These are phyloP conservation scores for Russula sp. DNA, from an alignment of 768 basidiomycete genomes.

Conservation along the genomic window DNA sequence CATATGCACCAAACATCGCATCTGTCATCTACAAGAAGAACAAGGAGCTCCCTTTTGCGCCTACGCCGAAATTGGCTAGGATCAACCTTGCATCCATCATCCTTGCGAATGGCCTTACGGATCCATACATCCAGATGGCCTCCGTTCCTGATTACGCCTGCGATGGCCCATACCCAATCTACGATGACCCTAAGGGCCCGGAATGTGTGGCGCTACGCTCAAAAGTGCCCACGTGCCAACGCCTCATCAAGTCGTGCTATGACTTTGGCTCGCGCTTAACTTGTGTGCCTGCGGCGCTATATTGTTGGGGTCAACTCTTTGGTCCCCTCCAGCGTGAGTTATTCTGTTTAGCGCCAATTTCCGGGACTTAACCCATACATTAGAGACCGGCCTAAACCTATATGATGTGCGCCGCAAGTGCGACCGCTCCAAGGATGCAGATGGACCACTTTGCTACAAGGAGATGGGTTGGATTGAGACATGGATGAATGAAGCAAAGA, in stretches of 20 bases:
- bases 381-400: slow-evolving; percentile 75
- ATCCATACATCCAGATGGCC: slow-evolving; percentile 76
- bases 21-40: slow-evolving; percentile 77
- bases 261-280: slow-evolving; percentile 37
- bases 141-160: slow-evolving; percentile 80
- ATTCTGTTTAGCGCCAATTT: no score
- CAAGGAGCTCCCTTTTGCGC: slow-evolving; percentile 43
- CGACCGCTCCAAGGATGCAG: slow-evolving; percentile 61
- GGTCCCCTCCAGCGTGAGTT: slow-evolving; percentile 63
- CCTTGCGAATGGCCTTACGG: slow-evolving; percentile 83
- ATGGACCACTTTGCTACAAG: slow-evolving; percentile 56
- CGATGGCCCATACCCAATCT: slow-evolving; percentile 77
- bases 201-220: slow-evolving; percentile 40
- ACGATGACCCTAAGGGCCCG: slow-evolving; percentile 47
- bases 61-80: slow-evolving; percentile 46
- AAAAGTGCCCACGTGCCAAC: slow-evolving; percentile 49
- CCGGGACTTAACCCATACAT: slow-evolving; percentile 1
- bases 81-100: slow-evolving; percentile 83
- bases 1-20: slow-evolving; percentile 81
- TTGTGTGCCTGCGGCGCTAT: slow-evolving; percentile 57
- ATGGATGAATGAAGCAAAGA: slow-evolving; percentile 73
- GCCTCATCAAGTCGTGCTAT: slow-evolving; percentile 48
- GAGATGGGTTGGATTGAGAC: slow-evolving; percentile 85
- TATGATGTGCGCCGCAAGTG: slow-evolving; percentile 83
- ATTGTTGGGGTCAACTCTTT: slow-evolving; percentile 73